Evolutionary conservation across 2,329 filamentous ascomycete species (phyloP).

Genomic region (Aspergillus sp.): DNA sequence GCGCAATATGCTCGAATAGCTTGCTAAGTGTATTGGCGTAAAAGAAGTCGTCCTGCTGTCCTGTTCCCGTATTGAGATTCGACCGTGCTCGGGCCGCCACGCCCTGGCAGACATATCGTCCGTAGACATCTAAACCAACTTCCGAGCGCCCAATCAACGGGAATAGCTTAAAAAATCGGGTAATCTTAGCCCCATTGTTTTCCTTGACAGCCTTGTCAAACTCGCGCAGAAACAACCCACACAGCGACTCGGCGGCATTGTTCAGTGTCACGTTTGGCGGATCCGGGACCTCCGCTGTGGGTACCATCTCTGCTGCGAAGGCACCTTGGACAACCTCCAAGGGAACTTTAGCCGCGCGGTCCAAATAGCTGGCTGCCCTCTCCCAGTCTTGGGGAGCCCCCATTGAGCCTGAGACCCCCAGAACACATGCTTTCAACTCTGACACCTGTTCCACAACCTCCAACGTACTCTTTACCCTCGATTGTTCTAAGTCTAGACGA

Average conservation of each 20-base stretch:
- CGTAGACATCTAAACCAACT: conserved; percentile 90
- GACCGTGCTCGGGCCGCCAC: conserved; percentile 80
- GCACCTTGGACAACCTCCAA: conserved; percentile 75
- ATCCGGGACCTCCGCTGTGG: conserved; percentile 93
- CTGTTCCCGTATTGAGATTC: conserved; percentile 69
- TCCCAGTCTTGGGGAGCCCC: conserved; percentile 98
- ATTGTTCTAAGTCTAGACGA: conserved; percentile 85
- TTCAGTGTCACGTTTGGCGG: conserved; percentile 83
- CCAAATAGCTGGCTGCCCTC: conserved; percentile 85
- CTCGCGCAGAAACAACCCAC: conserved; percentile 85
- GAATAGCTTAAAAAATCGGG: conserved; percentile 97
- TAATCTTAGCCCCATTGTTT: conserved; percentile 84
- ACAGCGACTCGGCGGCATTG: conserved; percentile 83
- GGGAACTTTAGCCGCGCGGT: conserved; percentile 78
- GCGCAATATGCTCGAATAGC: conserved; percentile 94
- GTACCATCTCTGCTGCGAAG: conserved; percentile 90
- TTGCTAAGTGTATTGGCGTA: conserved; percentile 88
- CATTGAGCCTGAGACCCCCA: conserved; percentile 94
- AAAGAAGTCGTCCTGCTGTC: conserved; percentile 73
- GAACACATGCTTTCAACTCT: conserved; percentile 93
- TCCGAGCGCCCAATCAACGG: conserved; percentile 87
- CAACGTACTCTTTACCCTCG: conserved; percentile 83
- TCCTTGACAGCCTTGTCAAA: conserved; percentile 90
- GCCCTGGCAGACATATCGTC: conserved; percentile 91
- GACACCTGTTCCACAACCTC: conserved; percentile 93